Conservation (phyloP, 495 filamentous ascomycete species). For the Podospora pseudopauciseta region DNA sequence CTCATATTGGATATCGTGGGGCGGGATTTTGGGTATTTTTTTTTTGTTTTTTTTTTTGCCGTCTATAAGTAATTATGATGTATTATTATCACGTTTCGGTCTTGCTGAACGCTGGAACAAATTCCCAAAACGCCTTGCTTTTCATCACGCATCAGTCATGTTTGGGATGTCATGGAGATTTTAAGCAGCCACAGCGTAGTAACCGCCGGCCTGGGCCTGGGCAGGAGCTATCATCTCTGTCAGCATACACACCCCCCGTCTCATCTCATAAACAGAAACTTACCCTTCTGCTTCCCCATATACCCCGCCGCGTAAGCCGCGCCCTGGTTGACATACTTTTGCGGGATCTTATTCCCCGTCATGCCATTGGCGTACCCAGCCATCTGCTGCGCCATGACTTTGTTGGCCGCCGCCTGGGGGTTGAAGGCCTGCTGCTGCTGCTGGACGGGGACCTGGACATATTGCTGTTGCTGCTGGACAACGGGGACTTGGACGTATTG, state of each 20-base stretch:
- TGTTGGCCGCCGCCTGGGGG: neutral
- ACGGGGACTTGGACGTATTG: neutral
- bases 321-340: slow-evolving; percentile 4
- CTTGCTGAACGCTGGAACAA: neutral
- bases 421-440: slow-evolving; percentile 3
- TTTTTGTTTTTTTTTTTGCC: neutral
- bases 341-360: slow-evolving; percentile 2
- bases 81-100: neutral
- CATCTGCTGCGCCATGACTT: slow-evolving; percentile 2
- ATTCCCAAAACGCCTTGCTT: neutral
- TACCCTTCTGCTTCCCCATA: slow-evolving; percentile 8
- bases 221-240: neutral
- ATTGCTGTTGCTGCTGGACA: neutral
- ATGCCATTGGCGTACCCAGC: neutral
- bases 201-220: neutral
- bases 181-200: neutral
- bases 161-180: neutral
- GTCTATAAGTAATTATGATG: neutral
- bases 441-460: neutral
- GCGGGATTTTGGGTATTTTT: neutral
- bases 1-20: neutral
- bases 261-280: neutral
- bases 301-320: neutral
- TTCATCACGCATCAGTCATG: neutral
- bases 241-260: too few species aligned